Conservation (phyloP, 148 eudicot genomes). For the Vaccinium vitisidaea region DNA sequence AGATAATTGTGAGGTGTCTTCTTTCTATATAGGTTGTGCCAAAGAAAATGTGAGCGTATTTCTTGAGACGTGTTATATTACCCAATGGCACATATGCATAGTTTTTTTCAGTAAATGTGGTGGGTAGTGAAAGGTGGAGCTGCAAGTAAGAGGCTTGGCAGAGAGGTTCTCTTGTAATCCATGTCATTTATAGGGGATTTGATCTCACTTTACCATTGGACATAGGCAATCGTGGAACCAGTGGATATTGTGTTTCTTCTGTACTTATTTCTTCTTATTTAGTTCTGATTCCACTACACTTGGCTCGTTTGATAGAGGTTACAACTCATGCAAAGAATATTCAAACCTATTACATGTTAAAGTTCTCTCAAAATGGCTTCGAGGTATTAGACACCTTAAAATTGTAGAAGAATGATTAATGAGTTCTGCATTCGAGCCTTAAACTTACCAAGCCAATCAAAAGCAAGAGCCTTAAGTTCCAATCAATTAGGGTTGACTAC, state of each 20-base stretch:
- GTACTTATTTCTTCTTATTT: background rate
- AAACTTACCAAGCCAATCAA: background rate
- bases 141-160: background rate
- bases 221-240: background rate
- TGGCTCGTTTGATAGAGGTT: background rate
- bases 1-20: background rate
- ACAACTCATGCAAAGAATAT: background rate
- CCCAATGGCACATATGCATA: background rate
- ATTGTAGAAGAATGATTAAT: background rate
- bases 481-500: background rate
- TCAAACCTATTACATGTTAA: too few species aligned
- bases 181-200: background rate
- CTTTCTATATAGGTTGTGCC: background rate
- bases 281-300: background rate
- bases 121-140: background rate
- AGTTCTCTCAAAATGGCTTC: background rate
- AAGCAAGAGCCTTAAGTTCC: background rate
- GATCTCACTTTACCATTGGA: background rate
- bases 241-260: background rate
- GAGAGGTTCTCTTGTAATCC: background rate
- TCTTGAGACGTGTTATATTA: background rate
- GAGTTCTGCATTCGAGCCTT: background rate
- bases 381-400: background rate
- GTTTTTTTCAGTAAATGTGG: background rate
- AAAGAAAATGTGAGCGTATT: background rate